Evolutionary conservation across 2,329 filamentous ascomycete genomes (phyloP), one percentile per base, ranked within the genome.

Genomic region (Paraphaeosphaeria sporulosa): DNA sequence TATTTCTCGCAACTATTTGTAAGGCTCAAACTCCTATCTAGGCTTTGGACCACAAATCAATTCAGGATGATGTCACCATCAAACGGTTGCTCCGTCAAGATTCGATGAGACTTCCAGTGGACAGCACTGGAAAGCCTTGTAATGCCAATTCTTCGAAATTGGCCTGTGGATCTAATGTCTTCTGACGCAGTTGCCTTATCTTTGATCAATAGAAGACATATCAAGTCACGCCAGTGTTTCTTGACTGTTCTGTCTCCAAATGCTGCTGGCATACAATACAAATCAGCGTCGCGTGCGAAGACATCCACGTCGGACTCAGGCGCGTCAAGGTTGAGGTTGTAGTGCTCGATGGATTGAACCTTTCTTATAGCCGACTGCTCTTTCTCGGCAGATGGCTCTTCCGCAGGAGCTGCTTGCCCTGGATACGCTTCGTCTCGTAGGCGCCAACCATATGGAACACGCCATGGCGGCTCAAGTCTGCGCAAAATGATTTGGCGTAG

Each of bases 221-320:
- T 32, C 27, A 49, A 49, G 27, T 32, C 30, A 12, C 47, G 47
- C 30, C 27, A 49, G 8, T n/a, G 12, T 17, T 49, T 21, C 17
- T 30, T 30, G 19, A 32, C 15, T 21, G 47, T 49, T 21, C 47
- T 49, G 21, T 30, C 27, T 17, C 47, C 47, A 19, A 49, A 49
- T 19, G 47, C 47, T 17, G 47, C 47, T 7, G 47, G 27, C 47
- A 49, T 49, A 34, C 44, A 48, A 17, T 27, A 48, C 47, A 49
- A 12, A 19, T 30, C 27, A 15, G 27, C 27, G 17, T n/a, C 27
- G 27, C 17, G 27, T 10, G n/a, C 47, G 19, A 48, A 48, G 6
- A 48, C n/a, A 17, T 48, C 44, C 17, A 34, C 19, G n/a, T 34
- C 47, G 17, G 47, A 49, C 27, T 19, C 47, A 13, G 47, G 27